Evolutionary conservation across 73 alveolate species (phyloP).

Genomic region (Uronychia binucleata): DNA sequence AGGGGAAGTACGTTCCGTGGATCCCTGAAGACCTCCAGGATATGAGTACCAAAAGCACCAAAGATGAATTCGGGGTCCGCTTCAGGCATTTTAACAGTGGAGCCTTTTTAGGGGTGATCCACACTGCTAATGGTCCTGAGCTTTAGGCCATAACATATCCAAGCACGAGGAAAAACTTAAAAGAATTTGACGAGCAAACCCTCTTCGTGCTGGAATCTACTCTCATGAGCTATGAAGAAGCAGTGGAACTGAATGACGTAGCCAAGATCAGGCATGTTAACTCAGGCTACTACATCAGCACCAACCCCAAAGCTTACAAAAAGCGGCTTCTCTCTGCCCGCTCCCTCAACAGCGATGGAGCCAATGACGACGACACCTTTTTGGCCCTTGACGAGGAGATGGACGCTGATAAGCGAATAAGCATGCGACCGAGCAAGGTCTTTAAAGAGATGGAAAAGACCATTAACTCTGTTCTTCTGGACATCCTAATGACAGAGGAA

Average conservation of each 20-base stretch:
- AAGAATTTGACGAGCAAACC: slow-evolving; percentile 12
- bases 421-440: slow-evolving; percentile 11
- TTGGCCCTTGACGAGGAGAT: background rate
- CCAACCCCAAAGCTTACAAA: background rate
- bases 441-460: slow-evolving; percentile 10
- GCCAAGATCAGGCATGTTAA: slow-evolving; percentile 9
- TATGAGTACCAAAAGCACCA: background rate
- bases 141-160: too few relatives aligned
- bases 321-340: background rate
- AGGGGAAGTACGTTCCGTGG: slow-evolving; percentile 12
- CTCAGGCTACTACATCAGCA: slow-evolving; percentile 10
- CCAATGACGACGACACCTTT: background rate
- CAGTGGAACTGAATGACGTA: background rate
- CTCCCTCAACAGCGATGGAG: background rate
- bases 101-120: slow-evolving; percentile 11
- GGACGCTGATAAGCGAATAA: slow-evolving; percentile 1
- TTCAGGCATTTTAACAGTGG: slow-evolving; percentile 63
- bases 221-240: slow-evolving; percentile 35
- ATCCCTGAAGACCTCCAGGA: background rate
- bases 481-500: slow-evolving; percentile 9
- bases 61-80: background rate
- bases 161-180: slow-evolving; percentile 1
- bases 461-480: slow-evolving; percentile 30
- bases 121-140: background rate
- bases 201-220: slow-evolving; percentile 50